phyloP scores from a whole-genome alignment of 306 rosid genomes.

The Dalbergia cultrata region DNA sequence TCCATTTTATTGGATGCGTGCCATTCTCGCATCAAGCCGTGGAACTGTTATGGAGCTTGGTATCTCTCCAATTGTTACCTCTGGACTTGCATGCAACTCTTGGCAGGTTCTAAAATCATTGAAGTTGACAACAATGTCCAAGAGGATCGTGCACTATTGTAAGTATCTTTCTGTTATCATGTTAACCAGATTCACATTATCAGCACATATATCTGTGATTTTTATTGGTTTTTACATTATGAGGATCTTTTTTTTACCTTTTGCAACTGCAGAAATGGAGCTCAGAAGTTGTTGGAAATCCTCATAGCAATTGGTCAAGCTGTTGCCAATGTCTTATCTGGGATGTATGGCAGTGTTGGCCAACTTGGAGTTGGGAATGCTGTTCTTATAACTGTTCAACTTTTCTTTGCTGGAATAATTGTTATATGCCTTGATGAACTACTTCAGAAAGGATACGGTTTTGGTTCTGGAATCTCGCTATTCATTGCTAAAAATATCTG shows the following conservation, averaged over 20 bases:
- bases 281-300: conserved; percentile 88
- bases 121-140: conserved; percentile 79
- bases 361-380: conserved; percentile 99
- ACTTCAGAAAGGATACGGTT: conserved; percentile 98
- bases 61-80: conserved; percentile 75
- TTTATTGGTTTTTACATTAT: too few species aligned
- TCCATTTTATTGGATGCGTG: conserved; percentile 99
- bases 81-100: conserved; percentile 75
- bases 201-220: too few species aligned
- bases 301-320: conserved; percentile 96
- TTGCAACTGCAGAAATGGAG: conserved; percentile 69
- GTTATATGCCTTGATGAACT: conserved; percentile 97
- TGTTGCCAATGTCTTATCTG: conserved; percentile 95
- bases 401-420: conserved; percentile 92
- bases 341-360: conserved; percentile 97
- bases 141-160: conserved; percentile 85
- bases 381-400: conserved; percentile 85
- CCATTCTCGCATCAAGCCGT: conserved; percentile 89
- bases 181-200: not conserved
- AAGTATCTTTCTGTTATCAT: conserved; percentile 48
- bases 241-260: too few species aligned
- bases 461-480: conserved; percentile 97
- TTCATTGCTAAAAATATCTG: conserved; percentile 97
- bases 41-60: conserved; percentile 93
- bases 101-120: conserved; percentile 71